Conservation (phyloP, 202 grass and related monocot species). For the Brachypodium distachyon region DNA sequence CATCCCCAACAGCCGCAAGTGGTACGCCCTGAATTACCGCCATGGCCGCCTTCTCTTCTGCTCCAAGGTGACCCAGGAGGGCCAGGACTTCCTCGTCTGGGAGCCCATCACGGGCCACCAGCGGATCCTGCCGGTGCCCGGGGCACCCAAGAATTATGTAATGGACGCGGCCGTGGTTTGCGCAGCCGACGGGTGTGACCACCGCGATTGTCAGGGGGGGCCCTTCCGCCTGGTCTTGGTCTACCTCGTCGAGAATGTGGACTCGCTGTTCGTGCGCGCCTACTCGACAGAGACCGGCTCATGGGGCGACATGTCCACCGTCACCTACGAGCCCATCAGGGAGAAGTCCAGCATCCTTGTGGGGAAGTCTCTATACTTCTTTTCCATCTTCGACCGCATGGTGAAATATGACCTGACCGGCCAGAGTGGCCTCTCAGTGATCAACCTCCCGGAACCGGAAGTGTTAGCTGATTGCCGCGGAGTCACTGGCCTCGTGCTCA, state of each 20-base stretch:
- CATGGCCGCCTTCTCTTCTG: background rate
- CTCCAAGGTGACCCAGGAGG: background rate
- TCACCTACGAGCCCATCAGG: background rate
- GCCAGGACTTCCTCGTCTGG: background rate
- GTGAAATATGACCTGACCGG: background rate
- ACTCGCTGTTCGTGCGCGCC: background rate
- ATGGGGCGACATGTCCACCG: no score
- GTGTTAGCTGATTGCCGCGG: no score
- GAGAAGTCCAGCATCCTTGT: background rate
- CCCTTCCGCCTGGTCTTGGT: background rate
- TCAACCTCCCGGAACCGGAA: background rate
- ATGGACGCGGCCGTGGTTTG: no score
- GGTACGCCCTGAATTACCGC: background rate
- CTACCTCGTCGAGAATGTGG: background rate
- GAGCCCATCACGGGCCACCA: background rate
- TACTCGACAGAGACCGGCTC: background rate
- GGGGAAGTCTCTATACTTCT: background rate
- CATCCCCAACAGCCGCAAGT: background rate
- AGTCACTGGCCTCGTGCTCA: background rate
- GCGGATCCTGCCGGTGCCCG: no score
- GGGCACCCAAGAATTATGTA: no score
- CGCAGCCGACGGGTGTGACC: no score
- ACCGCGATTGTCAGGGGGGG: no score
- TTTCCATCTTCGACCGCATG: background rate
- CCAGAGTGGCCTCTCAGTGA: background rate